Base-by-base conservation (phyloP, 2,329 filamentous ascomycete species). In the Fusarium sp. region DNA sequence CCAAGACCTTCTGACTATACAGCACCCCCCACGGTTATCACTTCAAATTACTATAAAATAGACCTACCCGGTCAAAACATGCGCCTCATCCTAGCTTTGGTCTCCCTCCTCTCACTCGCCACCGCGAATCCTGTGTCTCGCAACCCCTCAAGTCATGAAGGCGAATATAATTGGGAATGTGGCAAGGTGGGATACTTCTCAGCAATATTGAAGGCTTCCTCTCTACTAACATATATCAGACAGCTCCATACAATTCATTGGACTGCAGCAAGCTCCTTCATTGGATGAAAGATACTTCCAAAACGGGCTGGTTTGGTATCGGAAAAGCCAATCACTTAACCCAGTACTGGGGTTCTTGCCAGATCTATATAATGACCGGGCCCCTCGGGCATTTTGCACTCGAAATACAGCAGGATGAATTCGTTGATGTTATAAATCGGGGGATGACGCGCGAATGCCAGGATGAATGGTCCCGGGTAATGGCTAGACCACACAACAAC, bases 141-240 rank as follows among this genome's bases (percentile, higher is more conserved):
- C 7, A 28, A 35, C 12, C 26, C 59, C 32, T 8, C n/a, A 24
- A 38, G 20, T 15, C n/a, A 53, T 6, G 62, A 63, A 8, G 6
- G 26, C 56, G 48, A 32, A 14, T 73, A 67, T 14, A 38, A 44
- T 22, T 74, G 44, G 45, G 41, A 63, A 28, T 73, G 71, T 15
- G 54, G 61, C 30, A 44, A 45, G 39, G 53, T 71, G 51, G 15
- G 35, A 28, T 18, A 13, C 36, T n/a, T 32, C 24, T 24, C 18
- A 35, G 10, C 30, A 12, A 18, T 8, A 6, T 39, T 18, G 18
- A 9, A 26, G 3, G 10, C 6, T 26, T 44, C 24, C 2, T 8
- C 12, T n/a, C 10, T 35, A 14, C 14, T 58, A 11, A 48, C 14
- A 8, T 48, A 15, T 17, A 1, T 8, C 6, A 58, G 55, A 22